Conservation (phyloP, 2,329 filamentous ascomycete species). For the Epichloe sylvatica region DNA sequence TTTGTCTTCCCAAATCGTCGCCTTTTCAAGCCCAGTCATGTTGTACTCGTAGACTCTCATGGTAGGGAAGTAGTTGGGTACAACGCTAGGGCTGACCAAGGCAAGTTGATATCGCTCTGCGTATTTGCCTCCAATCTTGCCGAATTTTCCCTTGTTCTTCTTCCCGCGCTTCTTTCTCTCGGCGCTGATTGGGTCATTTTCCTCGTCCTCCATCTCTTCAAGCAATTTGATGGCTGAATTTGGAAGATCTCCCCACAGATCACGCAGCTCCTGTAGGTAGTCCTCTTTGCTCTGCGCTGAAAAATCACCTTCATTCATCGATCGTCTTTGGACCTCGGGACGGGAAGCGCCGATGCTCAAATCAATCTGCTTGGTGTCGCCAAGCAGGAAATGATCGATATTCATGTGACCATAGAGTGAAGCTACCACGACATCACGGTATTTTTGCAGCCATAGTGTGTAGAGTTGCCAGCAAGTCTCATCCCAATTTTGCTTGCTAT, state of each 20-base stretch:
- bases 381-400: slow-evolving; percentile 88
- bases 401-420: slow-evolving; percentile 94
- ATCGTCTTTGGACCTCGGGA: not conserved
- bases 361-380: slow-evolving; percentile 67
- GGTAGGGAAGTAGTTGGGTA: slow-evolving; percentile 85
- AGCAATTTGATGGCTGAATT: slow-evolving; percentile 25
- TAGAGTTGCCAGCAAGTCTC: slow-evolving; percentile 99
- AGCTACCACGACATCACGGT: slow-evolving; percentile 73
- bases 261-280: slow-evolving; percentile 66
- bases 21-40: slow-evolving; percentile 57
- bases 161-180: slow-evolving; percentile 21
- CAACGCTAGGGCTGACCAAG: slow-evolving; percentile 70
- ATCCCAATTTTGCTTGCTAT: slow-evolving; percentile 80
- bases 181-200: slow-evolving; percentile 8
- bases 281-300: slow-evolving; percentile 46
- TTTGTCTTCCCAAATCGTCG: slow-evolving; percentile 30
- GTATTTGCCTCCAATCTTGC: slow-evolving; percentile 60
- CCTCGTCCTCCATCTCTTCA: slow-evolving; percentile 6
- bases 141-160: slow-evolving; percentile 38
- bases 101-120: slow-evolving; percentile 76
- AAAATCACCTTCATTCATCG: slow-evolving; percentile 36
- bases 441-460: slow-evolving; percentile 77
- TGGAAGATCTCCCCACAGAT: slow-evolving; percentile 66
- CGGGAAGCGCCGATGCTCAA: slow-evolving; percentile 30
- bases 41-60: slow-evolving; percentile 93